phyloP scores from a whole-genome alignment of 148 eudicot species.

The Chenopodium album region DNA sequence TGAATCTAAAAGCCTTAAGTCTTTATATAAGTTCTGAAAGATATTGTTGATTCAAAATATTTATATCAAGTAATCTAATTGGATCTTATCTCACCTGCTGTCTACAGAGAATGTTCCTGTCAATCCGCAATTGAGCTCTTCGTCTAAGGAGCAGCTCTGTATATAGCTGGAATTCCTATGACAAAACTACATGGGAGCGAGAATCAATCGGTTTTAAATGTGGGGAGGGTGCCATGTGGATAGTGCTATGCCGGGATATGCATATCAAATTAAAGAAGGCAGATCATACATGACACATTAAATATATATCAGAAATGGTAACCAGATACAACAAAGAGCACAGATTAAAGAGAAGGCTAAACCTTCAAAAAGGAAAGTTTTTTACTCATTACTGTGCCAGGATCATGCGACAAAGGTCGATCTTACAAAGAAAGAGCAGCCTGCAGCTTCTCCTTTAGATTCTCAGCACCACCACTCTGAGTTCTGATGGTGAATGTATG shows the following conservation, averaged over 20 bases:
- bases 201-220: too few species aligned
- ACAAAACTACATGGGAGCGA: neutral
- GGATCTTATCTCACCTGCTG: neutral
- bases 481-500: constrained; percentile 82
- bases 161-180: neutral
- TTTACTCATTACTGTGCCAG: neutral
- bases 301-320: constrained; percentile 7
- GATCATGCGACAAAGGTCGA: neutral
- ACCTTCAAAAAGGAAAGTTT: neutral
- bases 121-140: neutral
- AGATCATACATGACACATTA: neutral
- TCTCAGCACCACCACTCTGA: constrained; percentile 53
- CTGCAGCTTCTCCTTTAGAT: constrained; percentile 62
- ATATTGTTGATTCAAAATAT: neutral
- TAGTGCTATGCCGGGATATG: neutral
- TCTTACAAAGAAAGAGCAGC: constrained; percentile 40
- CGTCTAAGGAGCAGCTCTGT: neutral
- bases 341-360: neutral
- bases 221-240: neutral
- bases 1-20: neutral
- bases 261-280: neutral
- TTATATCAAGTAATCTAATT: neutral
- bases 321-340: neutral
- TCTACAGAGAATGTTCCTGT: neutral
- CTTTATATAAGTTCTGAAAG: too few species aligned